Evolutionary conservation across 257 asterid species (phyloP).

Genomic region (Thymus mandschuricus): DNA sequence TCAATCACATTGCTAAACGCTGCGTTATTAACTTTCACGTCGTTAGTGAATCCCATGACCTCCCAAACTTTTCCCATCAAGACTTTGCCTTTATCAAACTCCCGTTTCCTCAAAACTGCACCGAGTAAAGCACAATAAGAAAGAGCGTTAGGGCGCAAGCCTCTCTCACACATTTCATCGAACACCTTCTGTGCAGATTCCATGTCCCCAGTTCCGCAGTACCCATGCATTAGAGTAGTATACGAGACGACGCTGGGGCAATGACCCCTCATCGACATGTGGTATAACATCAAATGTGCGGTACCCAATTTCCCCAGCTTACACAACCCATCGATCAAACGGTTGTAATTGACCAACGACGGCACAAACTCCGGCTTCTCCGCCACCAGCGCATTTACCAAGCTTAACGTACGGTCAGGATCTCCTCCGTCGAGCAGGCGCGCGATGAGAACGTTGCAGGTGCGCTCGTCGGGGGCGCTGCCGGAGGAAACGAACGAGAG

Average conservation of each 20-base stretch:
- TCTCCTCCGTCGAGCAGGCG: constrained; percentile 60
- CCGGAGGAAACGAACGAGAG: constrained; percentile 40
- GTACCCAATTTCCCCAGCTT: constrained; percentile 39
- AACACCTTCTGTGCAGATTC: constrained; percentile 61
- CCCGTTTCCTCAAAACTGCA: constrained; percentile 53
- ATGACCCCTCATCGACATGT: constrained; percentile 69
- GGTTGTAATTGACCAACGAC: constrained; percentile 75
- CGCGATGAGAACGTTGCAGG: constrained; percentile 81
- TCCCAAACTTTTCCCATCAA: constrained; percentile 60
- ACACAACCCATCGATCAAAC: constrained; percentile 67
- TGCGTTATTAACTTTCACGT: constrained; percentile 51
- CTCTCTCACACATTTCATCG: constrained; percentile 69
- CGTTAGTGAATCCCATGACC: constrained; percentile 53
- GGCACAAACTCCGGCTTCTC: constrained; percentile 80
- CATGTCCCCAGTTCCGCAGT: constrained; percentile 55
- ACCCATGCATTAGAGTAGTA: constrained; percentile 73
- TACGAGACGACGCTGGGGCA: constrained; percentile 65
- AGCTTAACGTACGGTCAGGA: constrained; percentile 48
- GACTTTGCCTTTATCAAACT: constrained; percentile 51
- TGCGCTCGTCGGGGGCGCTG: constrained; percentile 73
- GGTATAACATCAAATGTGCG: constrained; percentile 70
- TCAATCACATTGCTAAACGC: constrained; percentile 71
- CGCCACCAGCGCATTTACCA: constrained; percentile 47
- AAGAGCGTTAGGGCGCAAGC: constrained; percentile 54
- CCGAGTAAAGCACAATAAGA: constrained; percentile 61